Evolutionary conservation across 2,329 filamentous ascomycete genomes (phyloP).

Genomic region (Neospermospora avenae): DNA sequence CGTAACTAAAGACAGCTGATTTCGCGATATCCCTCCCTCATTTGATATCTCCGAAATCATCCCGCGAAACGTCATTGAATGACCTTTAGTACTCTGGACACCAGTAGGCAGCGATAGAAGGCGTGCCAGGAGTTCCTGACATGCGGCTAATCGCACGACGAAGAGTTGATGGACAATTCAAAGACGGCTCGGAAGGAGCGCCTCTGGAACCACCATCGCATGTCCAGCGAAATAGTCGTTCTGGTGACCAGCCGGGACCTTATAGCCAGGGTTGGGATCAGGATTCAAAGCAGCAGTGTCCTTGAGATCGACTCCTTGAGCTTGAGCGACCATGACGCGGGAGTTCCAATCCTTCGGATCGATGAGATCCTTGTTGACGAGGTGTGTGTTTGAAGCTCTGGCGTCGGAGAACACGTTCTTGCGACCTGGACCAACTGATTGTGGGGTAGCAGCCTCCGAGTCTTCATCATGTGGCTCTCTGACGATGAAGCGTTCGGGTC

Average conservation of each 20-base stretch:
- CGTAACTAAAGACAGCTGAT: too few relatives aligned
- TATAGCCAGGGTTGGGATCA: conserved; percentile 4
- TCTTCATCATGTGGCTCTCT: neutral
- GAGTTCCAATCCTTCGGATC: neutral
- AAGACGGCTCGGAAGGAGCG: too few relatives aligned
- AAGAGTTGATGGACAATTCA: too few relatives aligned
- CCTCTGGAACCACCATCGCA: too few relatives aligned
- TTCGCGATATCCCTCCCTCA: too few relatives aligned
- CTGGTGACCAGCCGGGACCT: neutral
- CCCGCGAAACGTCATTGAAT: too few relatives aligned
- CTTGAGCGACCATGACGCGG: neutral
- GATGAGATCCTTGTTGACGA: conserved; percentile 5
- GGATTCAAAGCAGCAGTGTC: neutral
- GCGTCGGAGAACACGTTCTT: neutral
- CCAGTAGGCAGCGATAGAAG: too few relatives aligned
- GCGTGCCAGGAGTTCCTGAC: too few relatives aligned
- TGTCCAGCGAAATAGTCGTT: neutral
- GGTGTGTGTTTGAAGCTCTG: neutral
- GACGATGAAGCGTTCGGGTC: neutral
- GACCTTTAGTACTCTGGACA: too few relatives aligned
- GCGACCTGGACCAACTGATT: neutral
- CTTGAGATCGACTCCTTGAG: neutral
- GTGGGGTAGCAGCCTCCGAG: too few relatives aligned
- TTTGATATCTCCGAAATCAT: too few relatives aligned
- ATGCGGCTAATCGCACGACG: too few relatives aligned